Base-by-base conservation (phyloP, 1,139 yeast species). In the Petasospora rhodanensis region DNA sequence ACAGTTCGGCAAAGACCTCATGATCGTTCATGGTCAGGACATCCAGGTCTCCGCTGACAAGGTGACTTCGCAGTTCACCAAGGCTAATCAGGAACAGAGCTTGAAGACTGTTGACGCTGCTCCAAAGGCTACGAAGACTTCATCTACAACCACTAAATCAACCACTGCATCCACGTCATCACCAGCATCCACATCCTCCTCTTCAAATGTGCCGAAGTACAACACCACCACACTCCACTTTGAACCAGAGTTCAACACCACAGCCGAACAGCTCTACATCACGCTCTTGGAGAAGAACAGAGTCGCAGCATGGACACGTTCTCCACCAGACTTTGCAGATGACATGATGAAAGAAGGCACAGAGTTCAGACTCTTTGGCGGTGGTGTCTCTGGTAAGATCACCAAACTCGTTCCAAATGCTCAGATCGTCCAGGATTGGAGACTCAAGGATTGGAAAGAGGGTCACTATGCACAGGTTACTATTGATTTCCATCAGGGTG, bases 291-390 rank as follows among this genome's bases (percentile, higher is more conserved):
- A 84, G 46, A 82, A 80, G 24, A 74, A 76, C 31, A 70, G 95
- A 47, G 79, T 91, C 13, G 75, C 79, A 8, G 93, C 93, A 2
- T 91, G 97, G 97, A 70, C 95, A 2, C 76, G 96, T 40, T 77
- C 95, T 3, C 34, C 26, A 22, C 86, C 94, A 6, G 61, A 64
- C 17, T 71, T 85, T 40, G 73, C 75, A 22, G 77, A 84, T 4
- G 55, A 54, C 20, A 34, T 41, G n/a, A 34, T 60, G 18, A 50
- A 52, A 30, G 82, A 66, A 35, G 89, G 86, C 6, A 70, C 81
- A 2, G 65, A 65, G 24, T 87, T 77, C 60, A 68, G 71, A 28
- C 60, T 91, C 37, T 91, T 91, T 57, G 94, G 95, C 10, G 96
- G 96, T n/a, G 85, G 87, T 39, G 79, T 91, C 34, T 56, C 70